Base-by-base conservation (phyloP, 176 grass and related monocot species). In the Zoysia pacifica region DNA sequence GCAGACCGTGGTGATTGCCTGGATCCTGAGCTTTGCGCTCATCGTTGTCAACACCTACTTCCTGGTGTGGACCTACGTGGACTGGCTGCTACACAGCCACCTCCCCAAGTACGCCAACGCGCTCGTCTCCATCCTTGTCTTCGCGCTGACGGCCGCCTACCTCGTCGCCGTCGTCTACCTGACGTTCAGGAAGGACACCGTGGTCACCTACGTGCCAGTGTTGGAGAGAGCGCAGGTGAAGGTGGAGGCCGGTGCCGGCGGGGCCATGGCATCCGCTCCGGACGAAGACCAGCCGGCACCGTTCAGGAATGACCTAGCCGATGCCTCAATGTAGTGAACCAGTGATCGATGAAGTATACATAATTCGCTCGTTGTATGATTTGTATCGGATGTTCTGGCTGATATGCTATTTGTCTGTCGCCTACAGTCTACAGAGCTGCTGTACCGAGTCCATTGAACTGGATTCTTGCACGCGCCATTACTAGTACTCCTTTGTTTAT, bases 1-100 rank as follows among this genome's bases (percentile, higher is more conserved):
- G 81, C 82, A 91, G 87, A 82, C 77, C 2, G 80, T 90, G 40
- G 69, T 64, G 48, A 49, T 90, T 7, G 83, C 85, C 1, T 93
- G 82, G 87, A 48, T 79, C n/a, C 87, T 93, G 9, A 84, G 85
- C 14, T 10, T 68, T 2, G 43, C 78, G 2, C 67, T 93, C 37
- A 85, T 93, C 52, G 65, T 77, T 1, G 86, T 90, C 58, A 93
- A 93, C 78, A 83, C 83, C 47, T 90, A 93, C 80, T 93, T 93
- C 82, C 74, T 93, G 6, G 80, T 80, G 56, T 87, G 84, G 60
- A 72, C 74, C 4, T 93, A 87, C 63, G 78, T 90, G 6, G 74
- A 67, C 12, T 87, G 87, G 91, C 59, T 93, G 36, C 49, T 87
- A 3, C 85, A 90, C 35, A 87, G 64, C 69, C 67, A 64, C 54